Base-by-base conservation (phyloP, 2,329 filamentous ascomycete species). In the Diaporthe sp. region DNA sequence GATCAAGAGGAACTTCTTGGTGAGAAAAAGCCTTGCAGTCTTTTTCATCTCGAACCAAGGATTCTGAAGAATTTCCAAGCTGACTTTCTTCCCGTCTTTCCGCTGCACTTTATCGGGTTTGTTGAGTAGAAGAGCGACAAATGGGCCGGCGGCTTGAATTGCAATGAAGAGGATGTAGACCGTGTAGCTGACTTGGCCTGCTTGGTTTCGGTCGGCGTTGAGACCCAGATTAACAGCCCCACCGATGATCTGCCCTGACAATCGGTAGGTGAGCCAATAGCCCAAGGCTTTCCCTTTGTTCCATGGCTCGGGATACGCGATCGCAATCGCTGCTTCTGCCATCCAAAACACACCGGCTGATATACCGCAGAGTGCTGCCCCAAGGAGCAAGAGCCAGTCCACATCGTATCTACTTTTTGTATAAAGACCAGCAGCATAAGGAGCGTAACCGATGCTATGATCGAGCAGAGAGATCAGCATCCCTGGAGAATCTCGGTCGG, bases 311-410 rank as follows among this genome's bases (percentile, higher is more conserved):
- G 93, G 93, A 78, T 95, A 95, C 0, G 91, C 88, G 28, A 95
- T 89, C 0, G 93, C 93, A 74, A 95, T 94, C 0, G 93, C 93
- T 0, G 92, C 92, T 83, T 95, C 93, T 0, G 93, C 90, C 87
- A 92, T 92, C 93, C 93, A 95, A 82, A 95, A 95, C 0, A 95
- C 86, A 0, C 93, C 93, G 0, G 93, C 93, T 0, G 91, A 92
- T 44, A 94, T 87, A 25, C 93, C 93, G 77, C 93, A 95, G 0
- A 93, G 85, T 0, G 92, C 92, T 0, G 92, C 92, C 0, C 93
- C 93, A 12, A 95, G 82, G 0, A 94, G 86, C 0, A 92, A 88
- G 13, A 94, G 87, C 93, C 93, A 95, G 78, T 92, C 89, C 0
- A 85, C 90, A 1, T 92, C 92, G 79, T 89, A 95, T 0, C 93